Base-by-base conservation (phyloP, 192 early-diverging fungal genomes). In the Umbelopsis sp. region DNA sequence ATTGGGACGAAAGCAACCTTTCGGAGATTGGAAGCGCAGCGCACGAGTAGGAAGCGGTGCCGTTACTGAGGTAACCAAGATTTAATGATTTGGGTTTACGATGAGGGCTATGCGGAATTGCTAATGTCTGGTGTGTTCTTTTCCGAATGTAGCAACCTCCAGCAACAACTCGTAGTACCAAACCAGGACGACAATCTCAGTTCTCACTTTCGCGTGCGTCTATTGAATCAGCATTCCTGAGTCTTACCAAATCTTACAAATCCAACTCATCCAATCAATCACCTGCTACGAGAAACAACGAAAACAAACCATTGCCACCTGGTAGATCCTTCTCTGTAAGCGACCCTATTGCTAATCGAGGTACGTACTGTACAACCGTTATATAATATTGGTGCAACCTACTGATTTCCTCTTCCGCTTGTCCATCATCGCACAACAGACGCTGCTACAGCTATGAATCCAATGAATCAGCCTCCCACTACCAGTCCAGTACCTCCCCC, bases 371-470 rank as follows among this genome's bases (percentile, higher is more conserved):
- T 62, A 56, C 26, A 22, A 56, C 31, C 12, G 26, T 56, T 22
- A 71, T 45, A 31, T 45, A 47, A 45, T 53, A 68, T 50, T 75
- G 22, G 45, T 50, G 45, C 36, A 54, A 49, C 65, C 59, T 56
- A 44, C 32, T 66, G 20, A 71, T n/a, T 4, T 4, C 24, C 12
- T 21, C 22, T 10, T n/a, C n/a, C n/a, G n/a, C n/a, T n/a, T n/a
- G n/a, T n/a, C 62, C 20, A 62, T 73, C 52, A 53, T 36, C 56
- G 69, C 25, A 68, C 41, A 24, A 41, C 45, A 89, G 88, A 88
- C 22, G 88, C 88, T 43, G 84, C 85, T 38, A 66, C 38, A 26
- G 76, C 80, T 22, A 88, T 89, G 88, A 83, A 81, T 68, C 86
- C 88, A 26, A 56, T 85, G 41, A 80, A 69, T 32, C 62, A 76